These are phyloP conservation scores for Calonectria honghensis DNA, from an alignment of 2,329 filamentous ascomycete genomes.

Conservation along the genomic window DNA sequence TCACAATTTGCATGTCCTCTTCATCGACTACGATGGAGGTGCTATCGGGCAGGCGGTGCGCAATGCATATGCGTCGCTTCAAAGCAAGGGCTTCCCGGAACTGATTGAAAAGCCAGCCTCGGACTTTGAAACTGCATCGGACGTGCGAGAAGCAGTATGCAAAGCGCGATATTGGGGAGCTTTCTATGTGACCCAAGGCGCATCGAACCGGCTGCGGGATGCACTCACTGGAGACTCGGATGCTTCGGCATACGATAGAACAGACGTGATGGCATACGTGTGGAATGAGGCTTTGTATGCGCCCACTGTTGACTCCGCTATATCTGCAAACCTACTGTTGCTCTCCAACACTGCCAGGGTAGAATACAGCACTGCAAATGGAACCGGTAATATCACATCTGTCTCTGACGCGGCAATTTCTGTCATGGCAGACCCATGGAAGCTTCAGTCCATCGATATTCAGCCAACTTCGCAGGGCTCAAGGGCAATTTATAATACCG, in stretches of 20 bases:
- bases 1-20: constrained; percentile 46
- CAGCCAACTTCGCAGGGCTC: constrained; percentile 50
- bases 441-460: constrained; percentile 47
- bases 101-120: constrained; percentile 43
- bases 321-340: constrained; percentile 41
- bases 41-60: constrained; percentile 49
- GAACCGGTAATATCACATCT: constrained; percentile 41
- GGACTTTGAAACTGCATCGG: constrained; percentile 33
- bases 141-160: constrained; percentile 43
- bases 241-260: constrained; percentile 40
- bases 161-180: constrained; percentile 47
- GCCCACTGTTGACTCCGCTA: constrained; percentile 38
- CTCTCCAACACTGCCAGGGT: constrained; percentile 43
- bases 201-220: constrained; percentile 40
- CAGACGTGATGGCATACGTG: constrained; percentile 44
- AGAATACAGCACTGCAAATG: constrained; percentile 42
- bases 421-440: constrained; percentile 49
- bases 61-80: constrained; percentile 44
- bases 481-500: constrained; percentile 52
- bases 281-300: constrained; percentile 51
- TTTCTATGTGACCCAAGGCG: constrained; percentile 40
- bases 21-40: constrained; percentile 52
- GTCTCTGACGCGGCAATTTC: constrained; percentile 43
- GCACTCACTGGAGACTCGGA: constrained; percentile 36
- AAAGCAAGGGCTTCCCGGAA: constrained; percentile 43